Base-by-base conservation (phyloP, 2,329 filamentous ascomycete genomes). In the Claviceps fusiformis region DNA sequence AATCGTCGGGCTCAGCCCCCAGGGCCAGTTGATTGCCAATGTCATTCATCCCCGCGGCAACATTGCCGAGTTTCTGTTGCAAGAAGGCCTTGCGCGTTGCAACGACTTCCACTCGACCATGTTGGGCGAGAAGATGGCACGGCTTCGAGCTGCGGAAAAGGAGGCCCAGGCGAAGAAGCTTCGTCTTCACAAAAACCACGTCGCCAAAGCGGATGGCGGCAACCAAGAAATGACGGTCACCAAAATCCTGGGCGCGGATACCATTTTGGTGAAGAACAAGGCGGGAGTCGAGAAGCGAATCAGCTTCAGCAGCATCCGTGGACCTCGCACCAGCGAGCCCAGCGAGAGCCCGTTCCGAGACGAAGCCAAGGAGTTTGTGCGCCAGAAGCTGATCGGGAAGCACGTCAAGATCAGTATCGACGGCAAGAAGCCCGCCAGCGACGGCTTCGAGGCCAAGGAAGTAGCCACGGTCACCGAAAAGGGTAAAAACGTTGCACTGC, bases 41-140 rank as follows among this genome's bases (percentile, higher is more conserved):
- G 79, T 98, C 47, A 78, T 91, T 60, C 93, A 98, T 72, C 91
- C 91, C 33, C 82, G 85, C 58, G 93, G 93, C 59, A 95, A 90
- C 71, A 95, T 98, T 68, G 89, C 91, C 59, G 89, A 88, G 61
- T 95, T 95, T 70, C 71, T 98, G 47, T 82, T 98, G 48, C 83
- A 92, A 63, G 88, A 90, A 54, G 93, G 93, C 63, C 77, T 97
- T 55, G 93, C 92, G 45, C 82, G 89, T 64, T 97, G 92, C 75
- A 90, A 91, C 60, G 93, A 98, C 70, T 91, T 93, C 71, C 93
- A 98, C 74, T 95, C 92, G 0, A 95, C 90, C 44, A 78, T 96
- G 73, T 80, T 98, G 11, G 93, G 93, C 48, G 75, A 82, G 52
- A 88, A 92, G 63, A 98, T 98, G 93, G 84, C 86, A 46, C 70